Percentiles rank a stretch among this genome's conserved stretches.
phyloP scores from a whole-genome alignment of 2,329 filamentous ascomycete genomes.

The Trichophyton schoenleinii region DNA sequence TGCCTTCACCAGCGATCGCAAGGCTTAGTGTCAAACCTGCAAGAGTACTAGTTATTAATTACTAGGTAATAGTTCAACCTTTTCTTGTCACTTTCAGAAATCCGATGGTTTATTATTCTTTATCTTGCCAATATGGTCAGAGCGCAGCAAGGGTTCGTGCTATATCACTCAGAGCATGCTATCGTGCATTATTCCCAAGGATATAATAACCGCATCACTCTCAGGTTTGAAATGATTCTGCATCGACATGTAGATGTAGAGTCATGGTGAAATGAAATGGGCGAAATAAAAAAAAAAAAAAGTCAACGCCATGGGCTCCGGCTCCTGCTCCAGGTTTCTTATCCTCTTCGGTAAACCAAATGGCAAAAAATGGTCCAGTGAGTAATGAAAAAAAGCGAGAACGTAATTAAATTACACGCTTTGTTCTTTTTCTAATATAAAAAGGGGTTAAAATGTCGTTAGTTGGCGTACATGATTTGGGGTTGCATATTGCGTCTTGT shows the following conservation, averaged over 20 bases:
- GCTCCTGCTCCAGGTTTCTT: not conserved
- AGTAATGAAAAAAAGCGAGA: not conserved
- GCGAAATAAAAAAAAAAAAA: not conserved
- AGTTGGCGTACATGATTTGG: not conserved
- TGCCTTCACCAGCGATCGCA: constrained; percentile 42
- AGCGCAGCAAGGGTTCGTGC: not conserved
- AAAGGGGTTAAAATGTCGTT: not conserved
- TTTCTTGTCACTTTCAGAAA: not conserved
- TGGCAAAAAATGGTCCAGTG: not conserved
- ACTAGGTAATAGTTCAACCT: not conserved
- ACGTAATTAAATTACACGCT: not conserved
- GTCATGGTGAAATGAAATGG: not conserved
- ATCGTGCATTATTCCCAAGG: not conserved
- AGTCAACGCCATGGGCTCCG: not conserved
- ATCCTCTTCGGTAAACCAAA: not conserved
- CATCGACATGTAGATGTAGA: not conserved
- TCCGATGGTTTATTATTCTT: not conserved
- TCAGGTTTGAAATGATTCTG: not conserved
- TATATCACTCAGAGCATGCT: not conserved
- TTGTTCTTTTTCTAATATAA: not conserved
- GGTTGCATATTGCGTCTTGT: not conserved
- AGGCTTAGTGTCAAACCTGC: not conserved
- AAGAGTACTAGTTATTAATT: too few species aligned
- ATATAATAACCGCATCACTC: not conserved
- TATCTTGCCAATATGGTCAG: not conserved